Percentiles rank a stretch among this genome's conserved stretches.
These are phyloP conservation scores for Noccaea bulbosa DNA, from an alignment of 345 rosid genomes.

Conservation along the genomic window DNA sequence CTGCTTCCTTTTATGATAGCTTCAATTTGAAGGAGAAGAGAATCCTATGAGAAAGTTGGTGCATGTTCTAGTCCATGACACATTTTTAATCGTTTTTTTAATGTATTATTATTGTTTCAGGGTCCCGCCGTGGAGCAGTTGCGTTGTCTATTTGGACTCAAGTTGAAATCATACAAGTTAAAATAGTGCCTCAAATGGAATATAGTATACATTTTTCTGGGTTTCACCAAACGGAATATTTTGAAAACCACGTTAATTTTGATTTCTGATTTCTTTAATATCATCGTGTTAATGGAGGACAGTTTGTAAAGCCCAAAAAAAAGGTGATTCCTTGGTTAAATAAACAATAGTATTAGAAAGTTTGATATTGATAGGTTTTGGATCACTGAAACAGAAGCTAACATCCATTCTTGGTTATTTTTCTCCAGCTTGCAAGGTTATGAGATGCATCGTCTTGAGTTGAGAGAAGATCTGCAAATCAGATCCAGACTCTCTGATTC, in stretches of 20 bases:
- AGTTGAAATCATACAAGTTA: conserved; percentile 27
- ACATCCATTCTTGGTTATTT: conserved; percentile 12
- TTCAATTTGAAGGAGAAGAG: not conserved
- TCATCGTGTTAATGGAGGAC: conserved; percentile 21
- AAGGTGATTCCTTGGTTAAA: conserved; percentile 9
- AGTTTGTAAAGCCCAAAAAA: conserved; percentile 23
- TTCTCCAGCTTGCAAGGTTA: conserved; percentile 26
- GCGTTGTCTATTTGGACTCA: conserved; percentile 20
- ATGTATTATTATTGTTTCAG: conserved; percentile 6
- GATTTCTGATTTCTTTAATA: not conserved
- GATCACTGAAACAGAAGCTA: conserved; percentile 33
- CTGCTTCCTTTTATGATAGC: conserved; percentile 1
- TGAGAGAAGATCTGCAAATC: conserved; percentile 23
- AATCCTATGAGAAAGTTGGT: conserved; percentile 21
- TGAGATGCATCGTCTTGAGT: conserved; percentile 31
- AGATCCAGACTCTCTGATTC: conserved; percentile 37
- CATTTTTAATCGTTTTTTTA: not conserved
- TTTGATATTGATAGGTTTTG: conserved; percentile 21
- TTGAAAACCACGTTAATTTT: conserved; percentile 16
- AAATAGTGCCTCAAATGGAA: conserved; percentile 20
- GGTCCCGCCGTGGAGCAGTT: conserved; percentile 18
- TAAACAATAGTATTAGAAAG: conserved; percentile 29
- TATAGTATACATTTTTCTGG: not conserved
- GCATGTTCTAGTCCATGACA: not conserved
- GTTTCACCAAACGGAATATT: conserved; percentile 12